Evolutionary conservation across 2,329 filamentous ascomycete species (phyloP).

Genomic region (Ascochyta clinopodiicola): DNA sequence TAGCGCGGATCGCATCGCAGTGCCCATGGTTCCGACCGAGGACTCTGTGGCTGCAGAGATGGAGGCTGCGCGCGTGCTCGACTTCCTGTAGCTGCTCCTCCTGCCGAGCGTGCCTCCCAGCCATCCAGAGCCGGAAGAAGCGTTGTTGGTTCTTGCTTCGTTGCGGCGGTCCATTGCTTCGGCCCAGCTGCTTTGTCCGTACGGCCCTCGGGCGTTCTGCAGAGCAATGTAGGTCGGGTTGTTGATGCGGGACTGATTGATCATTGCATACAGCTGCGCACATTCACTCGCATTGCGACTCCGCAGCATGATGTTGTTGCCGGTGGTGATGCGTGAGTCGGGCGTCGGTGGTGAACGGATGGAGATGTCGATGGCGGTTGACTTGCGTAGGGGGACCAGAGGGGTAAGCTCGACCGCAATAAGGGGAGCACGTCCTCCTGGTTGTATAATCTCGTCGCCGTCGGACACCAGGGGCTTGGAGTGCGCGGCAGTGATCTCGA

Average conservation of each 20-base stretch:
- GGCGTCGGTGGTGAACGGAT: slow-evolving; percentile 83
- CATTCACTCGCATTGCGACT: slow-evolving; percentile 79
- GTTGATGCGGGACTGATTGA: slow-evolving; percentile 88
- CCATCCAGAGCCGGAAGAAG: slow-evolving; percentile 55
- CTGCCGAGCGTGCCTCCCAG: slow-evolving; percentile 55
- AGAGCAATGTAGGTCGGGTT: slow-evolving; percentile 87
- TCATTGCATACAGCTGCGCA: slow-evolving; percentile 79
- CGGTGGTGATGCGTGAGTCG: slow-evolving; percentile 72
- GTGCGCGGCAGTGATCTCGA: slow-evolving; percentile 60
- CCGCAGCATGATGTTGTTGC: slow-evolving; percentile 88
- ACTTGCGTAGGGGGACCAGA: slow-evolving; percentile 85
- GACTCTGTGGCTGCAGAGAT: slow-evolving; percentile 73
- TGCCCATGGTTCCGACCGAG: slow-evolving; percentile 76
- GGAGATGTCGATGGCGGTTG: slow-evolving; percentile 91
- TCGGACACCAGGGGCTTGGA: slow-evolving; percentile 51
- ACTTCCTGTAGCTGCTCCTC: slow-evolving; percentile 62
- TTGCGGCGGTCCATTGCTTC: slow-evolving; percentile 61
- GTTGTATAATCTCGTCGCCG: slow-evolving; percentile 48
- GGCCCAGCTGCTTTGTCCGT: slow-evolving; percentile 55
- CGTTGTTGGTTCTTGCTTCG: slow-evolving; percentile 48
- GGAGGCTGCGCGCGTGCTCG: slow-evolving; percentile 60
- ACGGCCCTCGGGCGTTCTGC: slow-evolving; percentile 72
- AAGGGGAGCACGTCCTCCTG: slow-evolving; percentile 56
- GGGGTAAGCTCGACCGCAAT: slow-evolving; percentile 86
- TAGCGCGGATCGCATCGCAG: slow-evolving; percentile 75